Percentiles rank a stretch among this genome's conserved stretches.
These are phyloP conservation scores for Ogataea pignaliae DNA, from an alignment of 805 yeast species.

Conservation along the genomic window DNA sequence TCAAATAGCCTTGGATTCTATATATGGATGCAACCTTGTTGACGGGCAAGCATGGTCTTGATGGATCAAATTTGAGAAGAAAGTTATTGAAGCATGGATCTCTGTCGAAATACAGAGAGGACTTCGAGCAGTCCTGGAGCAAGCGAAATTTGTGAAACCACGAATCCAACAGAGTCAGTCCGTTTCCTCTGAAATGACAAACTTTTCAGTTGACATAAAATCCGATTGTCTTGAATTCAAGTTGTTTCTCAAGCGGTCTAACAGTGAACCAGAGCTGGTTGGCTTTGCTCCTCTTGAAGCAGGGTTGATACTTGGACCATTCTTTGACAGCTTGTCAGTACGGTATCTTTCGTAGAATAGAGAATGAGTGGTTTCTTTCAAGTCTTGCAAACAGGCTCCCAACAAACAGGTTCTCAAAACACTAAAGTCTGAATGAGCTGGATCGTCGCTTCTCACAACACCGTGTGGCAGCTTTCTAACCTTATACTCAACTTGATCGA, in stretches of 20 bases:
- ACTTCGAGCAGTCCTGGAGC: no score
- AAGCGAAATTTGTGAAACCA: no score
- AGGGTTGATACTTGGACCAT: conserved; percentile 10
- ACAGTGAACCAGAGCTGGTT: conserved; percentile 17
- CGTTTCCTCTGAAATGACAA: conserved; percentile 12
- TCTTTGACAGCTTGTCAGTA: conserved; percentile 36
- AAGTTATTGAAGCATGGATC: no score
- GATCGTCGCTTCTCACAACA: conserved; percentile 76
- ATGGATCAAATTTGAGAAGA: no score
- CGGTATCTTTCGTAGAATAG: conserved; percentile 75
- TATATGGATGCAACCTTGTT: no score
- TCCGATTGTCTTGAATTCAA: conserved; percentile 20
- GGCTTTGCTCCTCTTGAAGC: conserved; percentile 14
- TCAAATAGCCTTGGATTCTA: no score
- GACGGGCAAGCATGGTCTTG: no score
- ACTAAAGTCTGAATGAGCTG: conserved; percentile 72
- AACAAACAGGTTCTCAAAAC: conserved; percentile 69
- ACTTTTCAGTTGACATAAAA: conserved; percentile 15
- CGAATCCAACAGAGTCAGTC: no score
- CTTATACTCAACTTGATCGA: conserved; percentile 67
- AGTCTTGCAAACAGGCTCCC: conserved; percentile 76
- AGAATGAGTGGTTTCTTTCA: conserved; percentile 71
- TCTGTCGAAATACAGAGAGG: no score
- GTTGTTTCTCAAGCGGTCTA: conserved; percentile 21
- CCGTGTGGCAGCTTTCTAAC: conserved; percentile 90